A percentile compares a stretch with the other conserved stretches of the same genome.
Evolutionary conservation across 805 yeast genomes (phyloP).

Genomic region (Pachysolen tannophilus): DNA sequence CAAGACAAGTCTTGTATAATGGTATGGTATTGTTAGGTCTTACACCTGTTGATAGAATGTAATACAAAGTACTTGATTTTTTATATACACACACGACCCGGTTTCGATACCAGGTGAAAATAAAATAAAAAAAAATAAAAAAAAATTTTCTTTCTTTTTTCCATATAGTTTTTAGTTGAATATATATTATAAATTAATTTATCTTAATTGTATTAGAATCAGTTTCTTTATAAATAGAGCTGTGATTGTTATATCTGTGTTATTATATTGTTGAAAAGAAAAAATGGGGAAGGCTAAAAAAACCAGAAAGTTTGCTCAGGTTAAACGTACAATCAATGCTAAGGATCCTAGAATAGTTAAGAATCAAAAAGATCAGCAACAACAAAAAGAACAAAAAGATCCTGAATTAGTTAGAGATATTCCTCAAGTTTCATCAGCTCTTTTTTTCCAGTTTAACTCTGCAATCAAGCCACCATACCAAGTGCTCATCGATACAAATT

Average conservation of each 20-base stretch:
- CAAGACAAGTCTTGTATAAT: conserved; percentile 80
- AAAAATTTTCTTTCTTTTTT: no score
- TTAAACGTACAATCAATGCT: conserved; percentile 71
- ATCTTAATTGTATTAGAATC: not conserved
- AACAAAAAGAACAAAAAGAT: conserved; percentile 42
- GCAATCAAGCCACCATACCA: conserved; percentile 98
- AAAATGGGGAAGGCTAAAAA: conserved; percentile 94
- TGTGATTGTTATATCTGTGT: not conserved
- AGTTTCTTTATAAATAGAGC: not conserved
- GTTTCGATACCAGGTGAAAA: not conserved
- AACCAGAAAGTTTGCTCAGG: conserved; percentile 93
- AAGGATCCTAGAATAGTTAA: conserved; percentile 59
- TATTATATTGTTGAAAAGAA: not conserved
- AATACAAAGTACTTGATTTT: conserved; percentile 10
- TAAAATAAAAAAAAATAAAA: conserved; percentile 1
- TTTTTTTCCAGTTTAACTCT: conserved; percentile 89
- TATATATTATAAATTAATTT: not conserved
- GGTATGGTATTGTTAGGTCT: conserved; percentile 88
- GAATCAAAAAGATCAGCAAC: conserved; percentile 32
- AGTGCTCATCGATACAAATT: conserved; percentile 91
- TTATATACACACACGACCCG: no score
- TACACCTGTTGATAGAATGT: conserved; percentile 99
- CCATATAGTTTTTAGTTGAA: no score
- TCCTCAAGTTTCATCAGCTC: conserved; percentile 93
- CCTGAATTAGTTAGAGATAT: conserved; percentile 67